Evolutionary conservation across 2,329 filamentous ascomycete genomes (phyloP).

Genomic region (Aspergillus transmontanensis): DNA sequence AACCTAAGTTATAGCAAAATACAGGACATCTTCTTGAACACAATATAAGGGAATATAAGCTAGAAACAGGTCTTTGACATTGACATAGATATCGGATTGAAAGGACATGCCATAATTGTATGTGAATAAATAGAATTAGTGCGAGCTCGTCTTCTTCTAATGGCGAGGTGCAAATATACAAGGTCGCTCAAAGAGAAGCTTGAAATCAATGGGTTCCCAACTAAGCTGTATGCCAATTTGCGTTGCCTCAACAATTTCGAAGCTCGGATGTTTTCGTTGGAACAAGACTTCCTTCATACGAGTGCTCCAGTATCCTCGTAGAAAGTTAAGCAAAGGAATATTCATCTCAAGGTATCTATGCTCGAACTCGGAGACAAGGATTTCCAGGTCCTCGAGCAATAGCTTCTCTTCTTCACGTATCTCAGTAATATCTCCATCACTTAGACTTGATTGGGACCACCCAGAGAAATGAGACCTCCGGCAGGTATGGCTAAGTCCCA

Average conservation of each 20-base stretch:
- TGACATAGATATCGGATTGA: no score
- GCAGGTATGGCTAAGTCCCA: conserved; percentile 4
- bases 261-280: not conserved
- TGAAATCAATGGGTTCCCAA: not conserved
- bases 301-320: not conserved
- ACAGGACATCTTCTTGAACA: no score
- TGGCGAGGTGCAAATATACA: not conserved
- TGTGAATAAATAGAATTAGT: not conserved
- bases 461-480: not conserved
- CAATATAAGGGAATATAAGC: no score
- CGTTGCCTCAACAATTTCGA: not conserved
- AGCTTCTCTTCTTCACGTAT: not conserved
- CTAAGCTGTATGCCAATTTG: not conserved
- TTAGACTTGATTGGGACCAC: not conserved
- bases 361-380: conserved; percentile 2
- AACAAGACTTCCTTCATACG: conserved; percentile 1
- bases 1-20: no score
- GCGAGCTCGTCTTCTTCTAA: not conserved
- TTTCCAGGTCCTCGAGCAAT: not conserved
- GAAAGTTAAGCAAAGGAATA: not conserved
- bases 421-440: not conserved
- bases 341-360: conserved; percentile 4
- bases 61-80: no score
- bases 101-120: not conserved
- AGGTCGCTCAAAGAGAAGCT: not conserved